These are phyloP conservation scores for Solanum chaucha DNA, from an alignment of 257 asterid genomes.

Conservation along the genomic window DNA sequence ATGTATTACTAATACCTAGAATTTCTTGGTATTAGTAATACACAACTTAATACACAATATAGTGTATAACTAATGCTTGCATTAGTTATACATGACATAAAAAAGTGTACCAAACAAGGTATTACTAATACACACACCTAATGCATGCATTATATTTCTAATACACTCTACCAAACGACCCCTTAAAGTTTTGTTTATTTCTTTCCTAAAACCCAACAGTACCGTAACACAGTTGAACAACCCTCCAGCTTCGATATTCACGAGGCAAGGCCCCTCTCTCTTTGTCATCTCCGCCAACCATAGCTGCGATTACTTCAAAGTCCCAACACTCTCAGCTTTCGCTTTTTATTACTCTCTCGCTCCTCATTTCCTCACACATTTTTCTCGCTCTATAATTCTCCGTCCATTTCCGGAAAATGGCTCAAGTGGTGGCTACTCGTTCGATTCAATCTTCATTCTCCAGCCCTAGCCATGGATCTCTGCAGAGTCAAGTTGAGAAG, in stretches of 20 bases:
- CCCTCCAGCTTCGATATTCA: constrained; percentile 34
- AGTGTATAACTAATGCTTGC: too few species aligned
- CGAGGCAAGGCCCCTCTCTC: constrained; percentile 18
- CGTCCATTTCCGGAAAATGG: constrained; percentile 24
- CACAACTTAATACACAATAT: too few species aligned
- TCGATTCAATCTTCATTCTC: constrained; percentile 46
- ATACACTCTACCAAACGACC: too few species aligned
- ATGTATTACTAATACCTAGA: too few species aligned
- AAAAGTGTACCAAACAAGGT: too few species aligned
- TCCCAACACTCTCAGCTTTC: background rate
- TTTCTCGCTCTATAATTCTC: background rate
- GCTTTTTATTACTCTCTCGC: constrained; percentile 5
- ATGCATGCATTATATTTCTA: too few species aligned
- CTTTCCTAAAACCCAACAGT: background rate
- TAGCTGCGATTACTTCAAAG: constrained; percentile 40
- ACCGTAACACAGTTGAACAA: background rate
- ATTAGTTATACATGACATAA: too few species aligned
- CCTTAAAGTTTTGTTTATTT: background rate
- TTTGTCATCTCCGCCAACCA: constrained; percentile 22
- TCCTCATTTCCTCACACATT: background rate
- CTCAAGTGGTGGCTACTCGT: constrained; percentile 71
- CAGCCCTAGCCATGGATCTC: constrained; percentile 37
- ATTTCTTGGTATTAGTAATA: too few species aligned
- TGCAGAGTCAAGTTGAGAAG: constrained; percentile 39
- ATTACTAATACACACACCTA: too few species aligned